phyloP scores from a whole-genome alignment of 2,329 filamentous ascomycete genomes.

The Neophaeococcomyces aloes region DNA sequence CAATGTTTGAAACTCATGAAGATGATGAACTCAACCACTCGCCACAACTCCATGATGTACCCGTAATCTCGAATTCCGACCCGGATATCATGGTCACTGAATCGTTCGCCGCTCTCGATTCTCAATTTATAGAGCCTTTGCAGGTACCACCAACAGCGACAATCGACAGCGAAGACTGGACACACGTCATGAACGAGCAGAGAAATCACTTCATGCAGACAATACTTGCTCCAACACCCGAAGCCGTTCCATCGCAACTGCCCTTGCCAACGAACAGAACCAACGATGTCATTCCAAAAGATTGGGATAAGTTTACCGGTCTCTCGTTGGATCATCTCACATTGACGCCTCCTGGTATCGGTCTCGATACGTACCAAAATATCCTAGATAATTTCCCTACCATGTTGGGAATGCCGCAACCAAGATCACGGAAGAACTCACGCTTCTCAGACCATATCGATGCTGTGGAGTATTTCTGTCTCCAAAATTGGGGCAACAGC shows the following conservation, averaged over 20 bases:
- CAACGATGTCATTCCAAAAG: neutral
- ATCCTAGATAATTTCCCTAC: neutral
- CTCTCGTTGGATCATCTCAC: slow-evolving; percentile 1
- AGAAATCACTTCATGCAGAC: too few species aligned
- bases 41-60: too few species aligned
- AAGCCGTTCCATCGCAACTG: too few species aligned
- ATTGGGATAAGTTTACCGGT: slow-evolving; percentile 5
- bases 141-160: too few species aligned
- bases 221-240: too few species aligned
- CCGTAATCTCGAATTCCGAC: too few species aligned
- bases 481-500: neutral
- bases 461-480: slow-evolving; percentile 8
- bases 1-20: neutral
- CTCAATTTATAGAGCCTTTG: too few species aligned
- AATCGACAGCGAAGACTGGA: too few species aligned
- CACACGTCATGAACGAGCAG: too few species aligned
- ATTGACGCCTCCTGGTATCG: slow-evolving; percentile 3
- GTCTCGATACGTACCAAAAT: neutral
- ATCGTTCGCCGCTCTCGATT: too few species aligned
- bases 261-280: neutral
- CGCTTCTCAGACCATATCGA: slow-evolving; percentile 8
- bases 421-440: slow-evolving; percentile 6
- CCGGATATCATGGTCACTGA: too few species aligned
- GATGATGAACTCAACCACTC: neutral
- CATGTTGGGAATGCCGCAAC: slow-evolving; percentile 4